Base-by-base conservation (phyloP, 1,284 basidiomycete species). In the Ganoderma multipileum region DNA sequence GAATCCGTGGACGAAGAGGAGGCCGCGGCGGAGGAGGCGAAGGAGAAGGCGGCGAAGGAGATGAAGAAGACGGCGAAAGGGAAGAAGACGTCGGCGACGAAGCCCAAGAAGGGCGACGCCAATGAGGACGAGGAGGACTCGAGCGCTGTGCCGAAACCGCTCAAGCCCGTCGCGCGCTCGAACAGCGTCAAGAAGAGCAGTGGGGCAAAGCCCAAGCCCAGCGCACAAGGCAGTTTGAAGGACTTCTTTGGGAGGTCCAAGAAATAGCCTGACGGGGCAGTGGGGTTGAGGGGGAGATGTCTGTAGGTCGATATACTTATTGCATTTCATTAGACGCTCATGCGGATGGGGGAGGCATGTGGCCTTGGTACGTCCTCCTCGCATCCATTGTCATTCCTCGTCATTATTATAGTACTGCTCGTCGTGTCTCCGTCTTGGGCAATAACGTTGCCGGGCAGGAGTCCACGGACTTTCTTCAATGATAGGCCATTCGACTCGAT, bases 1-100 rank as follows among this genome's bases (percentile, higher is more conserved):
- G 92, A 95, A 79, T 93, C 91, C 7, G 90, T 91, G 1, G 87
- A 88, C 28, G 91, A 33, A 33, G 33, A 91, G 73, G 86, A 87
- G 1, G 81, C 78, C 41, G 68, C 67, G 30, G 33, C 90, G 73
- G 86, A 87, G 1, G 81, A 78, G 42, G 68, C 67, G 30, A 47
- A 68, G 42, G 63, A 63, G 36, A 68, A 68, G 28, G 50, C 70
- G 47, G 63, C 66, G 30, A 63, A 64, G 18, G 79, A 83, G 68
- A 83, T 82, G 68, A 70, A 74, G 7, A 75, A 75, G 33, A 68
- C 66, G 18, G 79, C 83, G 68, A 83, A 82, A 66, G 71, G 73
- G 2, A 70, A 72, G 28, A 75, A 76, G 60, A 68, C 68, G 11
- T 58, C 72, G 5, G 61, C 71, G 0, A 23, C 68, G 41, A 74